Evolutionary conservation across 805 yeast genomes (phyloP).

Genomic region (Cyberlindnera xishuangbannaensis): DNA sequence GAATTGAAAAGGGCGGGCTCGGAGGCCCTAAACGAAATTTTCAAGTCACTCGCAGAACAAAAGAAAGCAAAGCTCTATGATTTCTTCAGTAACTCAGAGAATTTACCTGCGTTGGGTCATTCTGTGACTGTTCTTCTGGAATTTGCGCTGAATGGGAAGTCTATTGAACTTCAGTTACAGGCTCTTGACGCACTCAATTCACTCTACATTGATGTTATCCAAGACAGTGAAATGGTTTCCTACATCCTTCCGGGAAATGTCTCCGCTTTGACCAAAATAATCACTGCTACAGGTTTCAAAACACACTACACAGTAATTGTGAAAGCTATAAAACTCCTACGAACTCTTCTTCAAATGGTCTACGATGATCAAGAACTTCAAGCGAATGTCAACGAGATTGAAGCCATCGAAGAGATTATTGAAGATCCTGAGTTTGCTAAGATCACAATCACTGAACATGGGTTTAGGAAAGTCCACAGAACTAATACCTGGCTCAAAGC

Average conservation of each 20-base stretch:
- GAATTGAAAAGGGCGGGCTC: constrained; percentile 35
- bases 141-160: constrained; percentile 25
- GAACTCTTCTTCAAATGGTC: constrained; percentile 27
- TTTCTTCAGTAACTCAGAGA: constrained; percentile 28
- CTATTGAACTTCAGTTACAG: constrained; percentile 26
- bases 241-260: constrained; percentile 48
- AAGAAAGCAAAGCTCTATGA: constrained; percentile 17
- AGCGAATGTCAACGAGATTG: constrained; percentile 18
- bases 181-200: constrained; percentile 30
- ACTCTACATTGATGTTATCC: constrained; percentile 30
- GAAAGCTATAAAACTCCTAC: constrained; percentile 27
- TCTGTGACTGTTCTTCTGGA: constrained; percentile 38
- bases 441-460: constrained; percentile 15
- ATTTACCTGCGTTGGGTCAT: constrained; percentile 43
- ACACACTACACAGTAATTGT: constrained; percentile 34
- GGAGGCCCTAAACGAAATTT: constrained; percentile 25
- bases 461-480: constrained; percentile 31
- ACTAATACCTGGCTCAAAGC: constrained; percentile 50
- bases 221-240: constrained; percentile 45
- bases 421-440: constrained; percentile 14
- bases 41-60: constrained; percentile 26
- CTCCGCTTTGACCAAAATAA: constrained; percentile 36
- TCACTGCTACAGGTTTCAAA: constrained; percentile 26
- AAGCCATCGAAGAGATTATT: constrained; percentile 14
- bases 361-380: constrained; percentile 39